A percentile compares a stretch with the other conserved stretches of the same genome.
Conservation (phyloP, 345 rosid species). For the Laguncularia racemosa region DNA sequence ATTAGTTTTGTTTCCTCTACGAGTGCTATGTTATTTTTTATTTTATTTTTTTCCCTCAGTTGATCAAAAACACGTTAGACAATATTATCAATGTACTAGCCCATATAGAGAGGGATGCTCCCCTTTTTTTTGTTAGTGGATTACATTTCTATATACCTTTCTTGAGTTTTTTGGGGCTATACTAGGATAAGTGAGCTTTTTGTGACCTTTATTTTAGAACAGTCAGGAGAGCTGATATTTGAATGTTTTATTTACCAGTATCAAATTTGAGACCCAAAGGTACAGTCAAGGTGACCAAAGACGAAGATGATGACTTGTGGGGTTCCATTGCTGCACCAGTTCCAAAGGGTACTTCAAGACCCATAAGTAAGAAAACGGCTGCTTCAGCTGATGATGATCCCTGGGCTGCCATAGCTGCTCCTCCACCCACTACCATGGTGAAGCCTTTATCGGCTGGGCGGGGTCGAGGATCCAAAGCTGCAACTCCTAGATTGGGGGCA, state of each 20-base stretch:
- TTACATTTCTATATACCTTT: too few relatives aligned
- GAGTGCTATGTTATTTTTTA: too few relatives aligned
- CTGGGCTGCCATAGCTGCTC: constrained; percentile 97
- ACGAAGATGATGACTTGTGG: constrained; percentile 91
- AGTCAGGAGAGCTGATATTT: neutral
- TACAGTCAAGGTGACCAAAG: constrained; percentile 32
- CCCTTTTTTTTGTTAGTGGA: too few relatives aligned
- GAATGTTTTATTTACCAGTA: constrained; percentile 24
- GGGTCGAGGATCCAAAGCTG: constrained; percentile 69
- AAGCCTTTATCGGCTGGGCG: constrained; percentile 68
- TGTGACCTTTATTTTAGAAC: neutral
- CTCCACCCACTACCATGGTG: constrained; percentile 71
- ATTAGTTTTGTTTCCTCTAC: too few relatives aligned
- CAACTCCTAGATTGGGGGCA: constrained; percentile 70
- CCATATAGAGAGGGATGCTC: too few relatives aligned
- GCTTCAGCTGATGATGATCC: constrained; percentile 61
- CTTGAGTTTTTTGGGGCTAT: too few relatives aligned
- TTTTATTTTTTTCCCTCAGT: too few relatives aligned
- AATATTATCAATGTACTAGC: too few relatives aligned
- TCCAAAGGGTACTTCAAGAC: constrained; percentile 58
- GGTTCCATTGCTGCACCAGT: constrained; percentile 88
- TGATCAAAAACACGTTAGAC: too few relatives aligned
- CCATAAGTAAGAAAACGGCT: constrained; percentile 53
- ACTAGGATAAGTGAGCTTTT: too few relatives aligned
- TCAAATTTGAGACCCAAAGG: constrained; percentile 53